Conservation (phyloP, 768 basidiomycete genomes). For the Symmetrospora coprosmae region DNA sequence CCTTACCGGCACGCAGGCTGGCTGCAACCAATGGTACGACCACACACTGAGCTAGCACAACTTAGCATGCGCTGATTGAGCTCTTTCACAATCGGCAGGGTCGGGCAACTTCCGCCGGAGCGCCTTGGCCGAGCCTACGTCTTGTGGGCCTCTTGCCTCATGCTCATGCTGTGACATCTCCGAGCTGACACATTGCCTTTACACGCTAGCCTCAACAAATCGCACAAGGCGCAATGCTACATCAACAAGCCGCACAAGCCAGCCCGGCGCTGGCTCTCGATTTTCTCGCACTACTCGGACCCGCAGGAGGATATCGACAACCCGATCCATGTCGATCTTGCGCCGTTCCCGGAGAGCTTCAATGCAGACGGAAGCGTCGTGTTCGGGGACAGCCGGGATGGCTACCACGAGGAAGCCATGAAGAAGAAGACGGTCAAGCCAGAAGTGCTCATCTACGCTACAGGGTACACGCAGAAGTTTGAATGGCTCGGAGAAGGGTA, state of each 20-base stretch:
- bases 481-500: conserved; percentile 35
- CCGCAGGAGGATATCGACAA: conserved; percentile 44
- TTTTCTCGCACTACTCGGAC: conserved; percentile 48
- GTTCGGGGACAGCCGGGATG: conserved; percentile 41
- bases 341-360: conserved; percentile 47
- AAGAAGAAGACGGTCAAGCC: conserved; percentile 40
- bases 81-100: too few relatives aligned
- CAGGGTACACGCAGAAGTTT: conserved; percentile 39
- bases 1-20: conserved; percentile 44
- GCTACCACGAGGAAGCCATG: conserved; percentile 43
- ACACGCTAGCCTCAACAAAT: conserved; percentile 37
- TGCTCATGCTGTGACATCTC: conserved; percentile 22
- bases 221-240: conserved; percentile 49
- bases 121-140: conserved; percentile 51
- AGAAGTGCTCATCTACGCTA: conserved; percentile 35
- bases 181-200: too few relatives aligned
- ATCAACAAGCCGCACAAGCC: conserved; percentile 46
- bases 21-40: conserved; percentile 46
- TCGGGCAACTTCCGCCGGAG: conserved; percentile 46
- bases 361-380: conserved; percentile 41
- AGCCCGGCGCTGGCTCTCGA: conserved; percentile 41
- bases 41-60: background rate
- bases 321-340: conserved; percentile 42
- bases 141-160: conserved; percentile 42
- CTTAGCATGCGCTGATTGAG: background rate